Evolutionary conservation across 768 basidiomycete species (phyloP).

Genomic region (Tephrocybe sp.): DNA sequence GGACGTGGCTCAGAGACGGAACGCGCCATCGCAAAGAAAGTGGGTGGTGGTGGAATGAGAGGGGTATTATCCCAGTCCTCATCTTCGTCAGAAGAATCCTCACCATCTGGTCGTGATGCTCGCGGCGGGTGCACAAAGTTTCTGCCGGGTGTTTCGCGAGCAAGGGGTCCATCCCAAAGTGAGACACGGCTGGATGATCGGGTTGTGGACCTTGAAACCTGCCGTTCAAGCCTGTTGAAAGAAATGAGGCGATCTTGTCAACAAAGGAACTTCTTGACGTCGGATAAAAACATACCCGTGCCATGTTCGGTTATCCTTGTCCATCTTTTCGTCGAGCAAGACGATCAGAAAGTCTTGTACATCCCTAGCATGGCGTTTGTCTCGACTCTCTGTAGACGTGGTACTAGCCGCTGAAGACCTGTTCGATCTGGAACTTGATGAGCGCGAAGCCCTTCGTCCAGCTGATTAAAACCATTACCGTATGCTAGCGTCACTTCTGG

Average conservation of each 20-base stretch:
- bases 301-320: slow-evolving; percentile 34
- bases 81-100: slow-evolving; percentile 24
- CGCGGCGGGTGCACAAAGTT: slow-evolving; percentile 11
- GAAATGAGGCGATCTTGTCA: too few species aligned
- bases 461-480: not conserved
- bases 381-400: slow-evolving; percentile 14
- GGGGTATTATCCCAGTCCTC: slow-evolving; percentile 29
- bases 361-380: slow-evolving; percentile 15
- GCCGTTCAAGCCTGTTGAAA: slow-evolving; percentile 27
- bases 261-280: not conserved
- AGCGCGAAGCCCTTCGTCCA: not conserved
- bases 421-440: slow-evolving; percentile 5
- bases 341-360: slow-evolving; percentile 33
- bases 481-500: slow-evolving; percentile 9
- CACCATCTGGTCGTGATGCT: slow-evolving; percentile 15
- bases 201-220: slow-evolving; percentile 24
- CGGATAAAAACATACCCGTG: slow-evolving; percentile 34
- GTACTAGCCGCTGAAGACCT: slow-evolving; percentile 14
- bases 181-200: slow-evolving; percentile 28
- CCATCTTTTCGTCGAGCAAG: slow-evolving; percentile 33
- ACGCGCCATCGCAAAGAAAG: slow-evolving; percentile 2
- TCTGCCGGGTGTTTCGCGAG: slow-evolving; percentile 24
- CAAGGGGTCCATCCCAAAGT: slow-evolving; percentile 40
- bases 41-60: slow-evolving; percentile 30
- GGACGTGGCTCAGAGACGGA: slow-evolving; percentile 12